Evolutionary conservation across 2,329 filamentous ascomycete genomes (phyloP).

Genomic region (Nigrograna mackinnonii): DNA sequence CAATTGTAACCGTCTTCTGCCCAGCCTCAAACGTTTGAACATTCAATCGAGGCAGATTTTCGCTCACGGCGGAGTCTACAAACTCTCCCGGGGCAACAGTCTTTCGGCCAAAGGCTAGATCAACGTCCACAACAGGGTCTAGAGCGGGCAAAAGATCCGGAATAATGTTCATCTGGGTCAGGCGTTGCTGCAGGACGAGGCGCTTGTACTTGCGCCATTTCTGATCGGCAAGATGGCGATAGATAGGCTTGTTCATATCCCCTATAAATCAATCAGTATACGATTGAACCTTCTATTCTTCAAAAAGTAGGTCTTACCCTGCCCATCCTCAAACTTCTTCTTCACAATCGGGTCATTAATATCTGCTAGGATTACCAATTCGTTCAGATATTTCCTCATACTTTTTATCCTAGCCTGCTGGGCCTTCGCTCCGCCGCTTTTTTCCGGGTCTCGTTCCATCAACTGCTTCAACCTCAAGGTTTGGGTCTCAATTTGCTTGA

Average conservation of each 20-base stretch:
- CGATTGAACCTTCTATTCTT: not conserved
- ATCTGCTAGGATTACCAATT: constrained; percentile 86
- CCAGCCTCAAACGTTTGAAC: constrained; percentile 86
- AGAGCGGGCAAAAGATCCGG: constrained; percentile 86
- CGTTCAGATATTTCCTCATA: constrained; percentile 73
- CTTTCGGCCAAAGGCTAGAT: constrained; percentile 75
- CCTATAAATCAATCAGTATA: constrained; percentile 55
- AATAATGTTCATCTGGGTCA: constrained; percentile 82
- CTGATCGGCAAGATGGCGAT: constrained; percentile 82
- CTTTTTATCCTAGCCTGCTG: constrained; percentile 70
- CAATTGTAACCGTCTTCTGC: constrained; percentile 80
- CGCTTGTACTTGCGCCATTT: constrained; percentile 88
- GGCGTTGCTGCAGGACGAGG: constrained; percentile 79
- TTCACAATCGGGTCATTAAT: constrained; percentile 95
- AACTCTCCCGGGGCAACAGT: constrained; percentile 77
- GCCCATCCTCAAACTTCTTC: constrained; percentile 88
- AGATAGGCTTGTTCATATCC: constrained; percentile 96
- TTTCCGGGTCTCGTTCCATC: constrained; percentile 59
- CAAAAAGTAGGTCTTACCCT: constrained; percentile 60
- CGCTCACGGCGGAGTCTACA: constrained; percentile 74
- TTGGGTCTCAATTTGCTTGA: constrained; percentile 71
- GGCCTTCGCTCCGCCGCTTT: constrained; percentile 64
- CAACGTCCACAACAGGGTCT: constrained; percentile 77
- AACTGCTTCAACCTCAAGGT: constrained; percentile 70
- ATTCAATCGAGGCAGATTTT: constrained; percentile 72